Evolutionary conservation across 352 stramenopile genomes (phyloP), one percentile per base, ranked within the genome.

Genomic region (Phytopythium litorale): DNA sequence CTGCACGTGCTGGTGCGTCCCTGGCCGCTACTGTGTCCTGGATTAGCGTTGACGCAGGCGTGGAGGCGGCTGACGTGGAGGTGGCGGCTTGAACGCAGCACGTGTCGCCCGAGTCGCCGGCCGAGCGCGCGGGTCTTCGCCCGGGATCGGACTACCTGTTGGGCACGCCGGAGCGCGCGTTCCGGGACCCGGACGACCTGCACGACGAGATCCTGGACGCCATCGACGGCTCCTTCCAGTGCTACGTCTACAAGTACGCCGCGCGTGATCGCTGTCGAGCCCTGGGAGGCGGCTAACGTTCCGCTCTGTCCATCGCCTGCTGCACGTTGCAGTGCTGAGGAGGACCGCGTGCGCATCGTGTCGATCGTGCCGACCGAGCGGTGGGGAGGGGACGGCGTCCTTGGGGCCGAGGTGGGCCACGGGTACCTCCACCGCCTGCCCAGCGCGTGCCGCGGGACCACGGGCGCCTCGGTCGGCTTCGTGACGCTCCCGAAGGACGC

Each of bases 381-480:
- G 5, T 98, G 97, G 96, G 94, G 95, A 64, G 89, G 96, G 28
- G 73, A 90, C 43, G 92, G 96, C 48, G 79, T 98, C 6, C 70
- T 99, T 1, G 97, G 96, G 19, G 96, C 96, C 2, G 94, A 98
- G 64, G 91, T 99, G 23, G 97, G 88, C 7, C 95, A 97, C 56
- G 97, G 97, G n/a, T 98, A 97, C 59, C 74, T 99, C 28, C 97
- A 99, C 79, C 79, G 96, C 23, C 81, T 99, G 49, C 97, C 97
- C 28, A 78, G 73, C 9, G 70, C 66, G 3, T 89, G 78, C 37
- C 79, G 78, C 21, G 33, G 57, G 18, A 84, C 81, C 0, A 75
- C 83, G 38, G 87, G 87, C 40, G 76, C 73, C 28, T 96, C 87
- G 1, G 71, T 94, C 30, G 87, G 87, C 1, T 96, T 91, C 68